Base-by-base conservation (phyloP, 2,329 filamentous ascomycete genomes). In the Trichoderma sp. region DNA sequence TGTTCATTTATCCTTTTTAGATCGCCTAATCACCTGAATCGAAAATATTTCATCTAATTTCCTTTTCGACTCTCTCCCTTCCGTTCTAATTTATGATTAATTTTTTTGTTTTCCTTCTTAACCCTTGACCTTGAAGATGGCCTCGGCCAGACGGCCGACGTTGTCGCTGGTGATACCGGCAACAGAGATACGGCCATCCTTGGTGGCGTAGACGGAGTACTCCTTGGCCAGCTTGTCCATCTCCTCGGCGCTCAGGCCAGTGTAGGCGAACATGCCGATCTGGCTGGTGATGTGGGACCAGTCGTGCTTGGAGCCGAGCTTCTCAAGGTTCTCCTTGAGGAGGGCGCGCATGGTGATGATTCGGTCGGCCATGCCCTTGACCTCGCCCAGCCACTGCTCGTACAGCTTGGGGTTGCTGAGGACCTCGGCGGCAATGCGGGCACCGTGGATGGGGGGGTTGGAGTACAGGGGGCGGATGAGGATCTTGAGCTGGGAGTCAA, bases 201-300 rank as follows among this genome's bases (percentile, higher is more conserved):
- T 96, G 82, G 96, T 98, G 74, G 94, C 95, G 81, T 99, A 99
- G 76, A 99, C 95, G 71, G 93, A 97, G 87, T 96, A 93, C 86
- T 98, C 93, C 86, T 96, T 94, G 74, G 94, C 93, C 72, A 99
- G 87, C 77, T 85, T 85, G 68, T 95, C 92, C 93, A 98, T 97
- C 85, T 97, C 92, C 83, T 95, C 91, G 68, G 94, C 85, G 76
- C 87, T 95, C 77, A 99, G 85, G 72, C 96, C 96, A 64, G 96
- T 99, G 88, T 97, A 99, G 76, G 96, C 95, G 79, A 99, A 99
- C 96, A 99, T 99, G 84, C 96, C 96, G 77, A 99, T 99, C 88
- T 97, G 93, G 83, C 87, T 94, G 75, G 96, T 98, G 83, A 99
- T 99, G 87, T 99, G 96, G 81, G 91, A 92, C 96, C 96, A 99